Conservation (phyloP, 768 basidiomycete genomes). For the Pleurotus eryngii region DNA sequence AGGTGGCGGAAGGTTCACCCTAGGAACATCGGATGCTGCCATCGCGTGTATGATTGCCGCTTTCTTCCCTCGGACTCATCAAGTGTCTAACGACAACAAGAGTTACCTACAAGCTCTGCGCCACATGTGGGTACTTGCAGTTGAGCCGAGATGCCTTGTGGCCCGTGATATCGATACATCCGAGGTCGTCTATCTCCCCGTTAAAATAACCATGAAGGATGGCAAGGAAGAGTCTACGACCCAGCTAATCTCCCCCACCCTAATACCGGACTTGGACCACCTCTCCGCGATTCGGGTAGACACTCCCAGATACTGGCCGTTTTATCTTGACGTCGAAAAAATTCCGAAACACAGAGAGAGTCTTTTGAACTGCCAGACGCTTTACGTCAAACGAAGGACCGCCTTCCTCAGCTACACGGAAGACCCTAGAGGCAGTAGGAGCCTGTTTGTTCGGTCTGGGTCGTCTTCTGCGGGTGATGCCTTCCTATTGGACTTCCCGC, state of each 20-base stretch:
- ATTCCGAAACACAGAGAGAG: conserved; percentile 64
- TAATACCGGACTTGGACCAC: conserved; percentile 85
- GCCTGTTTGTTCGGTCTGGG: conserved; percentile 85
- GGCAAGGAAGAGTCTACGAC: conserved; percentile 59
- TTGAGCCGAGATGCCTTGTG: conserved; percentile 89
- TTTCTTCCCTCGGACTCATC: conserved; percentile 88
- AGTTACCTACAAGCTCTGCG: conserved; percentile 89
- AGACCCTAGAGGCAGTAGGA: conserved; percentile 90
- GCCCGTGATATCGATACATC: conserved; percentile 90
- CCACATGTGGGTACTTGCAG: conserved; percentile 94
- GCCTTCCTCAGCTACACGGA: conserved; percentile 92
- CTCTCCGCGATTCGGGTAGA: conserved; percentile 83
- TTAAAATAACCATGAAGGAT: conserved; percentile 81
- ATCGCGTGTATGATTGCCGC: conserved; percentile 87
- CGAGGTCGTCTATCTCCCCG: conserved; percentile 88
- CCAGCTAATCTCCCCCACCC: conserved; percentile 86
- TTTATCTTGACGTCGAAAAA: conserved; percentile 74
- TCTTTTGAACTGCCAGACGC: conserved; percentile 73
- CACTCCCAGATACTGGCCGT: conserved; percentile 94
- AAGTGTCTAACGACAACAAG: conserved; percentile 80
- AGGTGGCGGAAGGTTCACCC: conserved; percentile 86
- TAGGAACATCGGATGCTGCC: conserved; percentile 89
- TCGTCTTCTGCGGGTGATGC: conserved; percentile 74
- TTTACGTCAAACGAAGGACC: conserved; percentile 89
- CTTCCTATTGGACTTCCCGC: conserved; percentile 83